Conservation (phyloP, 495 filamentous ascomycete genomes). For the Xylaria bambusicola region DNA sequence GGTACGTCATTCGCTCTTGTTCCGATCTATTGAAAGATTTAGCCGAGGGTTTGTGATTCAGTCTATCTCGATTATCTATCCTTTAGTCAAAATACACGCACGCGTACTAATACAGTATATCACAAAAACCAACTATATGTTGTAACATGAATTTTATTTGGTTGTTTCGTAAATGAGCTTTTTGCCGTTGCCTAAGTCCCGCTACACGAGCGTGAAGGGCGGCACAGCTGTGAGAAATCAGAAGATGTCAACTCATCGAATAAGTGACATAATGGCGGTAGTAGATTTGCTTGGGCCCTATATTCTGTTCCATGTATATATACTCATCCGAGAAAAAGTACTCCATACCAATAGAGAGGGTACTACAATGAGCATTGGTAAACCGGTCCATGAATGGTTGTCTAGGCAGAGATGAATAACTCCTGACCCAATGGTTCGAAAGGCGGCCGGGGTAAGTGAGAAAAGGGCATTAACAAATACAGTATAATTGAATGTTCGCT, state of each 20-base stretch:
- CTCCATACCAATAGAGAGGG: neutral
- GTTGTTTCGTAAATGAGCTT: neutral
- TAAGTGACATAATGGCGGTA: neutral
- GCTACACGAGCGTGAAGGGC: neutral
- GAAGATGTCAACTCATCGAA: neutral
- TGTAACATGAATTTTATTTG: neutral
- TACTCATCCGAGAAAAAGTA: constrained; percentile 1
- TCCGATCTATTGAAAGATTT: no score
- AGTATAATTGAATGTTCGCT: constrained; percentile 7
- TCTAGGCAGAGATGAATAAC: constrained; percentile 1
- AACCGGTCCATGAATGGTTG: constrained; percentile 10
- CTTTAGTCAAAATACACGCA: neutral
- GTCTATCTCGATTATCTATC: neutral
- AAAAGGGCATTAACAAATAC: constrained; percentile 20
- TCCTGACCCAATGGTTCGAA: constrained; percentile 1
- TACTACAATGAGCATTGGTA: neutral
- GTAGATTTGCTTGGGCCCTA: constrained; percentile 4
- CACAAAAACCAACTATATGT: neutral
- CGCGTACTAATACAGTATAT: neutral
- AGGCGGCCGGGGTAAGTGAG: neutral
- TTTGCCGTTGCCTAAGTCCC: neutral
- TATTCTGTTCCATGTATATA: constrained; percentile 10
- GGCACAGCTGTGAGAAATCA: neutral
- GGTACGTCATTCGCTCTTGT: no score
- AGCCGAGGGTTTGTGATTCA: no score